phyloP scores from a whole-genome alignment of 257 asterid species.

The Lycium barbarum region DNA sequence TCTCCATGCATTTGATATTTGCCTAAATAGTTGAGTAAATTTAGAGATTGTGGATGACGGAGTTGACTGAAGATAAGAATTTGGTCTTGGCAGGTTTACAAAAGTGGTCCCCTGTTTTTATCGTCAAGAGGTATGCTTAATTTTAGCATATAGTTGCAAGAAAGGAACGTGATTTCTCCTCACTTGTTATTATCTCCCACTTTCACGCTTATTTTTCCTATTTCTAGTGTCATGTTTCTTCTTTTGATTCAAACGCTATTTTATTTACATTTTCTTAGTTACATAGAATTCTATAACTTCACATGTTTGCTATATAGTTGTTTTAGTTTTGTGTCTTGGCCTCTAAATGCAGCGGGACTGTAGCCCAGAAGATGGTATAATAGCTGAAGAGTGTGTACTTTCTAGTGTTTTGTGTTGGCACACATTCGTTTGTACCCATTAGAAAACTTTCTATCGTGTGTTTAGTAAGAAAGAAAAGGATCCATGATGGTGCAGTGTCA shows the following conservation, averaged over 20 bases:
- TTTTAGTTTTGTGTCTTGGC: background rate
- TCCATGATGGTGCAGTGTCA: background rate
- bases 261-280: background rate
- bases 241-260: background rate
- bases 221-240: background rate
- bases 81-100: slow-evolving; percentile 78
- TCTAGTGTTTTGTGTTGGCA: background rate
- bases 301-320: background rate
- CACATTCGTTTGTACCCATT: background rate
- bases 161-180: background rate
- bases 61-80: slow-evolving; percentile 10
- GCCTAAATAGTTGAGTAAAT: background rate
- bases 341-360: background rate
- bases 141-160: background rate
- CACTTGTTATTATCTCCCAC: background rate
- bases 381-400: background rate
- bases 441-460: background rate
- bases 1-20: slow-evolving; percentile 14
- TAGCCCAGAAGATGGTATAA: slow-evolving; percentile 18
- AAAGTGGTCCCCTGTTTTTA: slow-evolving; percentile 88
- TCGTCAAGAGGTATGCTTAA: slow-evolving; percentile 82
- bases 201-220: background rate
- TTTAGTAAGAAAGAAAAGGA: background rate
- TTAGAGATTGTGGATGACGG: background rate
- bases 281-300: background rate